Conservation (phyloP, 306 rosid genomes). For the Purshia tridentata region DNA sequence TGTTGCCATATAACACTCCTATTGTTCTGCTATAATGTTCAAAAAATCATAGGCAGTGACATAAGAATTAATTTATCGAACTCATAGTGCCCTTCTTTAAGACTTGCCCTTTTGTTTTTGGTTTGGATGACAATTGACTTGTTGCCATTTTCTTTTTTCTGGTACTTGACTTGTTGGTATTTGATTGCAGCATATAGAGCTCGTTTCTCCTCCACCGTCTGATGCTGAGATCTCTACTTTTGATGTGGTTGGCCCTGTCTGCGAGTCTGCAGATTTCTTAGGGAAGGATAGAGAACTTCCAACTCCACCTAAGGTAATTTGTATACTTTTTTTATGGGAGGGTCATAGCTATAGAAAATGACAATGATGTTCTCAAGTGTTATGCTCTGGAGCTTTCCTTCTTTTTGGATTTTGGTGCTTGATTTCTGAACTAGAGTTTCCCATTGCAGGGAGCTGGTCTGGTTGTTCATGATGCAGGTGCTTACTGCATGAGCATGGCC, state of each 20-base stretch:
- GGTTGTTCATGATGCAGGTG: constrained; percentile 98
- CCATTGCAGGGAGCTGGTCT: constrained; percentile 82
- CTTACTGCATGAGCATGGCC: constrained; percentile 99
- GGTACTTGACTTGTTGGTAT: constrained; percentile 14
- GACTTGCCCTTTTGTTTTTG: not conserved
- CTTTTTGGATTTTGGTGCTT: not conserved
- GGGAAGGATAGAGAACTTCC: constrained; percentile 58
- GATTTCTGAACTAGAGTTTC: constrained; percentile 22
- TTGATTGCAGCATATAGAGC: constrained; percentile 80
- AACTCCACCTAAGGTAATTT: constrained; percentile 44
- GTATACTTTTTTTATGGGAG: not conserved
- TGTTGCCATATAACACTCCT: not conserved
- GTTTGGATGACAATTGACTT: not conserved
- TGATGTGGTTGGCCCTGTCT: constrained; percentile 66
- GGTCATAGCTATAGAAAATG: not conserved
- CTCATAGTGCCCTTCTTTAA: not conserved
- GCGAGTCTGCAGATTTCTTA: constrained; percentile 65
- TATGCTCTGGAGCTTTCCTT: not conserved
- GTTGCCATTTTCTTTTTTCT: not conserved
- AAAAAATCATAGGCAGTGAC: not conserved
- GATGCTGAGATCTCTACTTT: constrained; percentile 43
- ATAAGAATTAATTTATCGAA: not conserved
- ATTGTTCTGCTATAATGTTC: not conserved
- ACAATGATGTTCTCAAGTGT: not conserved
- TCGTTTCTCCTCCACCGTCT: constrained; percentile 74